phyloP scores from a whole-genome alignment of 148 eudicot genomes.

The Nepenthes gracilis region DNA sequence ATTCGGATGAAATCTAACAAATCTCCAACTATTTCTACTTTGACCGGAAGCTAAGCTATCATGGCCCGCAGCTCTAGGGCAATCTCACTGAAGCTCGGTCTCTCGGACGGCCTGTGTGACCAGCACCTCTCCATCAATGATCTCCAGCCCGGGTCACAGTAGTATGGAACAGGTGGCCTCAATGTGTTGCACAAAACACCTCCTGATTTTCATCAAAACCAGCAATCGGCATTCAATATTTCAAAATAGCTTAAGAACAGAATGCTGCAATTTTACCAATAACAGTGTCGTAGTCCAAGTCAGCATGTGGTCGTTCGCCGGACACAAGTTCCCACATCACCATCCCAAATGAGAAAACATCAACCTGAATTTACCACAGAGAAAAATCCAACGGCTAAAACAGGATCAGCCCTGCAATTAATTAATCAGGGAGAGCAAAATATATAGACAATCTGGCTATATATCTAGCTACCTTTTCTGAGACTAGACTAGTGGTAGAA shows the following conservation, averaged over 20 bases:
- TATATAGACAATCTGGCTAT: no score
- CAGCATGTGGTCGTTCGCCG: slow-evolving; percentile 92
- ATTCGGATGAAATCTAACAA: no score
- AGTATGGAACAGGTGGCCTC: slow-evolving; percentile 71
- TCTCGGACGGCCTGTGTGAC: slow-evolving; percentile 73
- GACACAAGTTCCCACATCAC: slow-evolving; percentile 97
- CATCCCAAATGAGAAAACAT: slow-evolving; percentile 91
- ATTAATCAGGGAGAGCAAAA: no score
- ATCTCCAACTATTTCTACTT: slow-evolving; percentile 4
- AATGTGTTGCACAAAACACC: slow-evolving; percentile 89
- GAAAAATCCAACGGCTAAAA: neutral
- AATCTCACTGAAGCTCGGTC: slow-evolving; percentile 74
- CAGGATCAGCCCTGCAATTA: no score
- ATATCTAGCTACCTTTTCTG: slow-evolving; percentile 72
- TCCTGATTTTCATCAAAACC: slow-evolving; percentile 27
- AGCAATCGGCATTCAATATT: no score
- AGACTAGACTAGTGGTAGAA: slow-evolving; percentile 83
- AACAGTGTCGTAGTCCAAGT: slow-evolving; percentile 81
- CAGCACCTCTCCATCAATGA: slow-evolving; percentile 88
- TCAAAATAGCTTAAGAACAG: neutral
- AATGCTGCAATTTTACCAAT: slow-evolving; percentile 33
- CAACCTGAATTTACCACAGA: slow-evolving; percentile 54
- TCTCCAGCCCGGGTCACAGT: slow-evolving; percentile 79
- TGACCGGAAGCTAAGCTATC: slow-evolving; percentile 55
- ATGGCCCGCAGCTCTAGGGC: slow-evolving; percentile 57